Evolutionary conservation across 192 early-diverging fungal genomes (phyloP).

Genomic region (Obelidium mucronatum): DNA sequence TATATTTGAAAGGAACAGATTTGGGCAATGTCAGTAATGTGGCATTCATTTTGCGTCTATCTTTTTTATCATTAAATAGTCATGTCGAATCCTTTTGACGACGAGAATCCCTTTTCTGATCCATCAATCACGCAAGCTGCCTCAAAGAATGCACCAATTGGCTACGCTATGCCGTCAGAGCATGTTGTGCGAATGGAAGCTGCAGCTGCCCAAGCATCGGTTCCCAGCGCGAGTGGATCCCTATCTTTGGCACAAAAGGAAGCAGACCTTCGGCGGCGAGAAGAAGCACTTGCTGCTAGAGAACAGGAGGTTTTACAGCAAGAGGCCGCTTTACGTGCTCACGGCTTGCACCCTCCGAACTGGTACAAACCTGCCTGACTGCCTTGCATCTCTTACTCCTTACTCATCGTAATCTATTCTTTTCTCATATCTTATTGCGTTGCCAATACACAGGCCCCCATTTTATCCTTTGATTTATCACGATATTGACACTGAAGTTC

Average conservation of each 20-base stretch:
- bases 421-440: constrained; percentile 51
- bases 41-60: too few relatives aligned
- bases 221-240: constrained; percentile 32
- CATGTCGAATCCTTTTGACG: constrained; percentile 47
- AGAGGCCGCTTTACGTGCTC: constrained; percentile 64
- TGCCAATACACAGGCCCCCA: constrained; percentile 63
- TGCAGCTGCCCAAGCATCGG: constrained; percentile 31
- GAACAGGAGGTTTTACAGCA: constrained; percentile 73
- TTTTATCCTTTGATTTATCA: constrained; percentile 86
- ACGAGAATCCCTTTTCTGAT: constrained; percentile 63
- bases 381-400: too few relatives aligned
- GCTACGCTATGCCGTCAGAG: not conserved
- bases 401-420: too few relatives aligned
- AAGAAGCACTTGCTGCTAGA: constrained; percentile 77
- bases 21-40: too few relatives aligned
- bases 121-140: constrained; percentile 27
- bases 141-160: not conserved
- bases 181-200: not conserved
- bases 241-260: constrained; percentile 58
- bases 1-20: too few relatives aligned
- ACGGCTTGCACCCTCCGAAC: constrained; percentile 73
- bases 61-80: too few relatives aligned
- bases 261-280: constrained; percentile 74
- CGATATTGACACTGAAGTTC: constrained; percentile 63
- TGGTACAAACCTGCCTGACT: too few relatives aligned